These are phyloP conservation scores for Berkeleyomyces basicola DNA, from an alignment of 2,329 filamentous ascomycete species.

Conservation along the genomic window DNA sequence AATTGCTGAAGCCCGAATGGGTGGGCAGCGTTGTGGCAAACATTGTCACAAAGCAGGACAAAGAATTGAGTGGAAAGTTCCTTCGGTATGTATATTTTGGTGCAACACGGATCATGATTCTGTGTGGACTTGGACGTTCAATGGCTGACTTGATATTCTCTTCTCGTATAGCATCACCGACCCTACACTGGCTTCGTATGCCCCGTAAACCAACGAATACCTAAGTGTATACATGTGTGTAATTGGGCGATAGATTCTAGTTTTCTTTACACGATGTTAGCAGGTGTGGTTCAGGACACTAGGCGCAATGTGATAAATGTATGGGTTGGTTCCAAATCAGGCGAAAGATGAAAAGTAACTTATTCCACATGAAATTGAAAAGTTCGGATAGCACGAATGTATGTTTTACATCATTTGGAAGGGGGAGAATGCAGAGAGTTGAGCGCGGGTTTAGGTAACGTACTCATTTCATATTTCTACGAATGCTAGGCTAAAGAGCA, in stretches of 20 bases:
- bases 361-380: conserved; percentile 10
- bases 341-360: conserved; percentile 14
- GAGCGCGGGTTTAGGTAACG: neutral
- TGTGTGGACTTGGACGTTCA: neutral
- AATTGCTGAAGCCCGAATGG: conserved; percentile 63
- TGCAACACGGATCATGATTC: neutral
- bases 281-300: neutral
- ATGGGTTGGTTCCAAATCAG: conserved; percentile 5
- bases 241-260: too few relatives aligned
- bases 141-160: neutral
- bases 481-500: neutral
- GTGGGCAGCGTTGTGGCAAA: conserved; percentile 75
- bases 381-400: conserved; percentile 13
- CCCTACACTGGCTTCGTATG: conserved; percentile 34
- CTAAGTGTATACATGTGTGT: conserved; percentile 15
- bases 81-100: conserved; percentile 39
- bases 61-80: conserved; percentile 58
- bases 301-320: neutral
- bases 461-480: conserved; percentile 7
- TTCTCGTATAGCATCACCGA: conserved; percentile 7
- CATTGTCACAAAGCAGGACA: conserved; percentile 48
- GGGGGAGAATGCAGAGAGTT: neutral
- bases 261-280: neutral
- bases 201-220: conserved; percentile 14
- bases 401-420: conserved; percentile 12